Percentiles rank a stretch among this genome's conserved stretches.
Conservation (phyloP, 106 monocot species). For the Acorus calamus region DNA sequence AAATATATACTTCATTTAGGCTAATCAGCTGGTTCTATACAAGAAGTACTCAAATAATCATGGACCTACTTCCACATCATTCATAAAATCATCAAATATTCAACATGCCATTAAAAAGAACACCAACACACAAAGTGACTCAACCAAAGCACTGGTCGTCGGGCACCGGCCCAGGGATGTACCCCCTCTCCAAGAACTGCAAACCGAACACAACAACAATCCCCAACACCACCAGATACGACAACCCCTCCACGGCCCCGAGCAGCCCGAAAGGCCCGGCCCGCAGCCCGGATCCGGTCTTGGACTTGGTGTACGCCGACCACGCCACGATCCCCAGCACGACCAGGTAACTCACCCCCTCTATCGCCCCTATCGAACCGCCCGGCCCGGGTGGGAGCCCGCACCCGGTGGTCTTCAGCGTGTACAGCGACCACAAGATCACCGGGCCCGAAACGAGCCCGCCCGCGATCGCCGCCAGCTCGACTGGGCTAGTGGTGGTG, state of each 20-base stretch:
- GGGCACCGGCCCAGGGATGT: conserved; percentile 70
- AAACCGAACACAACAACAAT: conserved; percentile 74
- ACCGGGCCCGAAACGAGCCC: conserved; percentile 56
- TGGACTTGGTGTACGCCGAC: conserved; percentile 70
- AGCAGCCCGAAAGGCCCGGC: conserved; percentile 68
- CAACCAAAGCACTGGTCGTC: conserved; percentile 84
- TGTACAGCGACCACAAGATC: conserved; percentile 58
- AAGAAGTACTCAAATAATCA: no score
- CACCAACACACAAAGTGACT: not conserved
- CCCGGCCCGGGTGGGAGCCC: conserved; percentile 81
- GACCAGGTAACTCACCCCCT: conserved; percentile 83
- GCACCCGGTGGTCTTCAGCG: conserved; percentile 86
- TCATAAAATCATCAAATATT: no score
- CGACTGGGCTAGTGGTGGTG: not conserved
- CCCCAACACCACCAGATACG: conserved; percentile 50
- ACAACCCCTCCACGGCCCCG: conserved; percentile 73
- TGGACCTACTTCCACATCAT: no score
- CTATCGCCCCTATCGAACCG: conserved; percentile 47
- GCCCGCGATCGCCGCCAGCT: conserved; percentile 23
- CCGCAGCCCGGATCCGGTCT: conserved; percentile 67
- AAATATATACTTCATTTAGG: no score
- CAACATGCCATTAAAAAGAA: no score
- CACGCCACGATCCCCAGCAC: conserved; percentile 58
- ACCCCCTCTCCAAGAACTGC: conserved; percentile 55
- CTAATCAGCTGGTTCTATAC: no score